Evolutionary conservation across 1,284 basidiomycete genomes (phyloP).

Genomic region (Wolfiporia cocos): DNA sequence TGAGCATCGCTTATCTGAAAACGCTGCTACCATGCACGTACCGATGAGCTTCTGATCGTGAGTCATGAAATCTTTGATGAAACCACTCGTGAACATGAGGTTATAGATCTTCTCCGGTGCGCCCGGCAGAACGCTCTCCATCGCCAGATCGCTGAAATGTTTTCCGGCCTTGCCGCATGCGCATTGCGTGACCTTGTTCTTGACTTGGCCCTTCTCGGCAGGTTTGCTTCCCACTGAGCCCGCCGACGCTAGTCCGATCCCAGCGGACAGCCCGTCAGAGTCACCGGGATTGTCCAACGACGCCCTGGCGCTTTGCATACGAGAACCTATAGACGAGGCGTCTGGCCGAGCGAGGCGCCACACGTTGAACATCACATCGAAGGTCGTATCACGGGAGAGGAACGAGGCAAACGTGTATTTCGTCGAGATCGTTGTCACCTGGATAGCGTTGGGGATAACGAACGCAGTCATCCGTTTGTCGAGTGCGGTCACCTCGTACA

Average conservation of each 20-base stretch:
- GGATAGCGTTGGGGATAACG: constrained; percentile 97
- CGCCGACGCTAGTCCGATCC: constrained; percentile 6
- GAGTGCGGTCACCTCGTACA: constrained; percentile 83
- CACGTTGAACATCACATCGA: constrained; percentile 94
- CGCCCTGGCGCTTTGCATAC: constrained; percentile 15
- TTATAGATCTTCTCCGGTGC: constrained; percentile 95
- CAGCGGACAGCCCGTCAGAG: constrained; percentile 8
- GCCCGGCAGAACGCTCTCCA: constrained; percentile 80
- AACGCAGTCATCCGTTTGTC: constrained; percentile 99
- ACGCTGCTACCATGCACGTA: constrained; percentile 24
- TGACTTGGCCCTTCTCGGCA: constrained; percentile 11
- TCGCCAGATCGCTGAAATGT: constrained; percentile 71
- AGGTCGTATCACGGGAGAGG: constrained; percentile 93
- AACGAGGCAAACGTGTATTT: constrained; percentile 97
- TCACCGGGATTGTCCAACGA: constrained; percentile 19
- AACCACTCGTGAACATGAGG: constrained; percentile 93
- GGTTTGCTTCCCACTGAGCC: constrained; percentile 3
- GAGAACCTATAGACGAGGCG: constrained; percentile 38
- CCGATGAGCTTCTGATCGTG: constrained; percentile 87
- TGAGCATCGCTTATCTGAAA: neutral
- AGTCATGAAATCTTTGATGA: constrained; percentile 91
- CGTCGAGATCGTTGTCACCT: constrained; percentile 75
- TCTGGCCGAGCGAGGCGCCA: constrained; percentile 90
- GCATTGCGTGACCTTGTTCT: constrained; percentile 63
- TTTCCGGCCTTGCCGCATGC: constrained; percentile 65